Base-by-base conservation (phyloP, 805 yeast genomes). In the Jamesozyma rosinii region DNA sequence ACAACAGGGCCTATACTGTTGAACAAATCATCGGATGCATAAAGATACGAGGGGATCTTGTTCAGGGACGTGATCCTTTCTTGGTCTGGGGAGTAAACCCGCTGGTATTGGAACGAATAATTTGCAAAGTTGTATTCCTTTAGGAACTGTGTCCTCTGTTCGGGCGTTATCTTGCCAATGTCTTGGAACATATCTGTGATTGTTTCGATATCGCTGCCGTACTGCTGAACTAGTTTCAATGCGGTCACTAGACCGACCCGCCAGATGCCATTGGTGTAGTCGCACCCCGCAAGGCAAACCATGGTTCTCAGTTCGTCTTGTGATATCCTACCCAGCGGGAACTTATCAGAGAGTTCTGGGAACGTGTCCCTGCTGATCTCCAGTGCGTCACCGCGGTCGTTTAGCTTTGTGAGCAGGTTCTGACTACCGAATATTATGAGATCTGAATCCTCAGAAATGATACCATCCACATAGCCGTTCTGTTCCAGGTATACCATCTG, bases 401-500 rank as follows among this genome's bases (percentile, higher is more conserved):
- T 82, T 51, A 88, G 66, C 59, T 90, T 90, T 5, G 97, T 87
- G 38, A 89, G 70, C 21, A 90, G 67, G 21, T 69, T 67, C 30
- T 70, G 64, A 40, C 94, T 83, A 0, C 98, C 98, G 67, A 89
- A 90, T 1, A 90, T 73, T 24, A 90, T 67, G 48, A 90, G 68
- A 64, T 90, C 98, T 1, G 96, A 87, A 59, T 90, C 98, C 57
- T 90, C 98, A 37, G 95, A 80, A 10, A 90, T 69, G 5, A 90
- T 83, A 0, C 89, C 97, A 48, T 86, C 82, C 9, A 86, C 90
- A 1, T 76, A 42, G 0, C 89, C 90, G 1, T 64, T 49, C 47
- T 76, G 76, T 58, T 89, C 97, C 34, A 90, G 69, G 53, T 79
- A 86, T 10, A 88, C 97, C 82, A 90, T 77, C 60, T 90, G 97